These are phyloP conservation scores for Akanthomyces uredinophilus DNA, from an alignment of 2,329 filamentous ascomycete species.

Conservation along the genomic window DNA sequence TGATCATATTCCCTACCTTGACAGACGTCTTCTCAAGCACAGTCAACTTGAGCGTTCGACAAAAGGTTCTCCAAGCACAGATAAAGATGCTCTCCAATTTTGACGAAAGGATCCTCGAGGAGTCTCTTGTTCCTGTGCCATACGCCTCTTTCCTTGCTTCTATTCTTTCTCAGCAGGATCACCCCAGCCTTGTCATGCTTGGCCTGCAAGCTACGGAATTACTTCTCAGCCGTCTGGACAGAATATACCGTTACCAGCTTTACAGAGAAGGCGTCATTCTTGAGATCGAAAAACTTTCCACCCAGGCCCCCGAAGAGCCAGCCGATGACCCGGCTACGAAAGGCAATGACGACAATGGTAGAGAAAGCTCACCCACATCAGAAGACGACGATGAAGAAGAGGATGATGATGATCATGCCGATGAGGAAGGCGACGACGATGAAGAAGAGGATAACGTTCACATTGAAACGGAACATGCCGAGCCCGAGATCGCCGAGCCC, in stretches of 20 bases:
- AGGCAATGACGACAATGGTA: conserved; percentile 4
- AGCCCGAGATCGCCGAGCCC: conserved; percentile 44
- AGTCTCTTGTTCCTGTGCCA: conserved; percentile 79
- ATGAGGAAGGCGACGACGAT: conserved; percentile 21
- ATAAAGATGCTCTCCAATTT: conserved; percentile 96
- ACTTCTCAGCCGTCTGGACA: conserved; percentile 74
- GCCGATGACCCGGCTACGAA: conserved; percentile 15
- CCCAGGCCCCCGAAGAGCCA: conserved; percentile 31
- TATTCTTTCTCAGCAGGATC: conserved; percentile 92
- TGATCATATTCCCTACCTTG: conserved; percentile 88
- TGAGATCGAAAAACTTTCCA: conserved; percentile 79
- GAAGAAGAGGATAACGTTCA: conserved; percentile 34
- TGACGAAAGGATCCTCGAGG: conserved; percentile 77
- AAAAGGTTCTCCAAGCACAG: conserved; percentile 93
- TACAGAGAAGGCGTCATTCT: conserved; percentile 94
- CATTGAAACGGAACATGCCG: conserved; percentile 40
- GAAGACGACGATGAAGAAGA: conserved; percentile 15
- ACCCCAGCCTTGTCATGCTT: conserved; percentile 77
- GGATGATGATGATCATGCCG: conserved; percentile 19
- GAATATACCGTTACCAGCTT: conserved; percentile 92
- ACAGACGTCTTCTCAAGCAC: conserved; percentile 98
- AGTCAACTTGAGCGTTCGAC: conserved; percentile 87
- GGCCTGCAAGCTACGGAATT: conserved; percentile 87
- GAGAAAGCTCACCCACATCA: background rate
- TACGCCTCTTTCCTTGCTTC: conserved; percentile 95